Evolutionary conservation across 73 alveolate species (phyloP), one percentile per base, ranked within the genome.

Genomic region (Uronychia binucleata): DNA sequence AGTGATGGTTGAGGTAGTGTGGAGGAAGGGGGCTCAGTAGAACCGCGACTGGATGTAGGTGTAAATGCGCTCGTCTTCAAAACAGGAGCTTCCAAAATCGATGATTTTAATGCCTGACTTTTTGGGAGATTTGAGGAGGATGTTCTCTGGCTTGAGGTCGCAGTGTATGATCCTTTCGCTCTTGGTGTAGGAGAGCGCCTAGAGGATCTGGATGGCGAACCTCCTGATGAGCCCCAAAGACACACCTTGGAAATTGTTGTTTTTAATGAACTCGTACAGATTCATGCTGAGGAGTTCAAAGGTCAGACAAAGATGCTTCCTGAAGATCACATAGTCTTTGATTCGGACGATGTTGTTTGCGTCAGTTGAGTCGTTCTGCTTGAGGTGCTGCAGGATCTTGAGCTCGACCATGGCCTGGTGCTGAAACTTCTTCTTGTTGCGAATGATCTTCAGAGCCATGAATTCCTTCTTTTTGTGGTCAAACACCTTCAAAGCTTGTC

Each of bases 391-490:
- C 0, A 88, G 60, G 13, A 88, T 85, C 35, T 84, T 83, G 58
- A 85, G 57, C 74, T 89, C 95, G 5, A 89, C 86, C 8, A 78
- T 87, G 0, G 92, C 95, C 35, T 89, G 82, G 31, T 84, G 77
- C 29, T 84, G 57, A 78, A 82, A 89, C 34, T 84, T 83, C 30
- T 84, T 57, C 35, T 97, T 91, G 75, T 97, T 93, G 79, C 95
- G 96, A 5, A 98, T 95, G 30, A 98, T 96, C 93, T 98, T 98
- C 32, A 98, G 57, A 14, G 99, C 99, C 32, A 92, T n/a, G 93
- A 26, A 59, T 67, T 58, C 87, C n/a, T n/a, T n/a, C n/a, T n/a
- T n/a, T n/a, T n/a, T n/a, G n/a, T n/a, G n/a, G n/a, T n/a, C n/a
- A n/a, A n/a, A n/a, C n/a, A n/a, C n/a, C n/a, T n/a, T n/a, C n/a